These are phyloP conservation scores for Leptomonas pyrrhocoris DNA, from an alignment of 208 protist genomes.

Conservation along the genomic window DNA sequence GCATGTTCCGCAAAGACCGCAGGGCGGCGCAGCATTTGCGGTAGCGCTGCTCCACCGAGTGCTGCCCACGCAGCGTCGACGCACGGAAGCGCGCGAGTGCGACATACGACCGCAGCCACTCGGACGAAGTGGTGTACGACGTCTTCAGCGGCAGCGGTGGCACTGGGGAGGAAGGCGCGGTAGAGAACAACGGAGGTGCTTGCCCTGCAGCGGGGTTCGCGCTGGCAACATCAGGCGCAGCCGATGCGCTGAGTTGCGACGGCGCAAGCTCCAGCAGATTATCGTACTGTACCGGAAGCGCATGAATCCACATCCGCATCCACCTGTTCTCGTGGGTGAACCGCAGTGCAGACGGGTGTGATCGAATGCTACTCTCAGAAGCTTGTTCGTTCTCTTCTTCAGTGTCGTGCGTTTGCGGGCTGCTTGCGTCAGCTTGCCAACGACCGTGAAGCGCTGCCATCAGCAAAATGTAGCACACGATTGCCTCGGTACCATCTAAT, in stretches of 20 bases:
- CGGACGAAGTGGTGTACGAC: slow-evolving; percentile 9
- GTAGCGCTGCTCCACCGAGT: slow-evolving; percentile 40
- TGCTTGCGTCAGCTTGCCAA: slow-evolving; percentile 5
- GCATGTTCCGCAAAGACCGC: slow-evolving; percentile 30
- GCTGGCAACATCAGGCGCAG: not conserved
- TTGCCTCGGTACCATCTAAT: slow-evolving; percentile 67
- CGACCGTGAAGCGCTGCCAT: slow-evolving; percentile 57
- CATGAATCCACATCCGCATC: slow-evolving; percentile 74
- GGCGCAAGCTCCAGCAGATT: slow-evolving; percentile 80
- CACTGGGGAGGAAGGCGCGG: slow-evolving; percentile 7
- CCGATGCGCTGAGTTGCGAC: not conserved
- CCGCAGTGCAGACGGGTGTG: slow-evolving; percentile 14
- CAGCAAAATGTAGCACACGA: slow-evolving; percentile 75
- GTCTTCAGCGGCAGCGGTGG: slow-evolving; percentile 8
- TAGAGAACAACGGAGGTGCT: slow-evolving; percentile 10
- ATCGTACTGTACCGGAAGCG: slow-evolving; percentile 72
- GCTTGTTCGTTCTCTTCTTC: not conserved
- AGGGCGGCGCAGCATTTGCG: slow-evolving; percentile 40
- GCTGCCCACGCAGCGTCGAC: slow-evolving; percentile 53
- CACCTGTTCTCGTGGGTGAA: slow-evolving; percentile 67
- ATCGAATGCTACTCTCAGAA: not conserved
- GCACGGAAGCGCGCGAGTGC: slow-evolving; percentile 47
- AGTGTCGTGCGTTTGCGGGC: not conserved
- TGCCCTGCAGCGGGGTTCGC: not conserved
- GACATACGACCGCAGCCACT: slow-evolving; percentile 31